Evolutionary conservation across 1,284 basidiomycete species (phyloP), one percentile per base, ranked within the genome.

Genomic region (Irpex sp.): DNA sequence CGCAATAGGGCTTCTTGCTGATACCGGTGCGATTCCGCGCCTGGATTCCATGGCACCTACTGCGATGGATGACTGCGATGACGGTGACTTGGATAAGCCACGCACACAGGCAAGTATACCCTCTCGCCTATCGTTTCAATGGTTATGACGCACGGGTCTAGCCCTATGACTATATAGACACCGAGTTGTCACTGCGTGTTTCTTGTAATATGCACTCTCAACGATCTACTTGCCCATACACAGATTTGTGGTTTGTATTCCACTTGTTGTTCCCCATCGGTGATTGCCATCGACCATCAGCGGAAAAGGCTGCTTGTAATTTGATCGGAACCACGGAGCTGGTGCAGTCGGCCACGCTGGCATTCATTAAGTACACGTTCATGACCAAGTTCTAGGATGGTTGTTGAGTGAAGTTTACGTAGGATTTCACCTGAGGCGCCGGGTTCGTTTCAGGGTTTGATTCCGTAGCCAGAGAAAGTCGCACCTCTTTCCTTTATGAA

Each of bases 21-120:
- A 65, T 50, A 66, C 66, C 71, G 63, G 57, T 65, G 68, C 69
- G 74, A 70, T 59, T 65, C 63, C 67, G 75, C 68, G 68, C 65
- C 65, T 68, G 60, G 65, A 26, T 64, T 63, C 68, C 62, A 69
- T 65, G 69, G 49, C 73, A 77, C 77, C 76, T 85, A 83, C 81
- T 87, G 86, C 86, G 85, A 87, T 87, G 86, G 86, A 87, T 86
- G 85, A 87, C 85, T 87, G 84, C 85, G 80, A 79, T 76, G 77
- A 75, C 75, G 80, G 78, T 81, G 62, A 65, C 68, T 55, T 31
- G 33, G 53, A 6, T n/a, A 17, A 50, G 19, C 15, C 49, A 19
- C 17, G 49, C 7, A 5, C 33, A 60, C 51, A 64, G 54, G 58
- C 62, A 57, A 66, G 59, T 54, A 47, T 63, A 57, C 58, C 59